phyloP scores from a whole-genome alignment of 805 yeast species.

The Nakazawaea wyomingensis region DNA sequence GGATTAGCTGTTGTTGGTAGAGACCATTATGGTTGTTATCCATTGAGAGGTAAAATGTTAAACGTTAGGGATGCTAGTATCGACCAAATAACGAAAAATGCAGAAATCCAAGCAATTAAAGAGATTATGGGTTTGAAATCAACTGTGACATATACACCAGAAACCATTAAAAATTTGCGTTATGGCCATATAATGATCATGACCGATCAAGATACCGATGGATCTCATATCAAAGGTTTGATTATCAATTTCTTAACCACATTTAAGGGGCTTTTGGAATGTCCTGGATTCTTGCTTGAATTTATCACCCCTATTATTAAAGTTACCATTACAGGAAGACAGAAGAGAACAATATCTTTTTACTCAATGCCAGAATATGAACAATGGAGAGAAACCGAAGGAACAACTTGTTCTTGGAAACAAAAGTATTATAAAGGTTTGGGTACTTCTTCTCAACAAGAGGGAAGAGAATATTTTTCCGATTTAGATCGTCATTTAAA shows the following conservation, averaged over 20 bases:
- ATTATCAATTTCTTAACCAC: constrained; percentile 87
- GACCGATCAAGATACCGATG: constrained; percentile 99
- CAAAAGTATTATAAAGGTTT: constrained; percentile 97
- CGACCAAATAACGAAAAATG: constrained; percentile 90
- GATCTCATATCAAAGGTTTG: constrained; percentile 94
- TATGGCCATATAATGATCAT: constrained; percentile 97
- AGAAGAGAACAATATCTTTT: constrained; percentile 58
- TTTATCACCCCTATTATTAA: constrained; percentile 96
- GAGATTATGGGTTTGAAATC: constrained; percentile 95
- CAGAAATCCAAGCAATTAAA: constrained; percentile 91
- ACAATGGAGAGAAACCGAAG: constrained; percentile 83
- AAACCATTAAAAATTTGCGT: constrained; percentile 67
- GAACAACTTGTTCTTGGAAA: constrained; percentile 70
- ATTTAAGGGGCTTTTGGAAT: constrained; percentile 85
- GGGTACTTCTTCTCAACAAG: constrained; percentile 86
- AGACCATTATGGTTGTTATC: constrained; percentile 92
- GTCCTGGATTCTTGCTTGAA: constrained; percentile 90
- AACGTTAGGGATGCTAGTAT: constrained; percentile 96
- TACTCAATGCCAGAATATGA: constrained; percentile 96
- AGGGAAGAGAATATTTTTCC: constrained; percentile 83
- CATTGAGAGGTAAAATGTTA: constrained; percentile 88
- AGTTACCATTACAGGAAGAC: constrained; percentile 66
- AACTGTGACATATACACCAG: constrained; percentile 63
- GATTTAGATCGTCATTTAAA: constrained; percentile 83
- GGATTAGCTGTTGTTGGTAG: constrained; percentile 95